Evolutionary conservation across 306 rosid genomes (phyloP).

Genomic region (Corylus americana): DNA sequence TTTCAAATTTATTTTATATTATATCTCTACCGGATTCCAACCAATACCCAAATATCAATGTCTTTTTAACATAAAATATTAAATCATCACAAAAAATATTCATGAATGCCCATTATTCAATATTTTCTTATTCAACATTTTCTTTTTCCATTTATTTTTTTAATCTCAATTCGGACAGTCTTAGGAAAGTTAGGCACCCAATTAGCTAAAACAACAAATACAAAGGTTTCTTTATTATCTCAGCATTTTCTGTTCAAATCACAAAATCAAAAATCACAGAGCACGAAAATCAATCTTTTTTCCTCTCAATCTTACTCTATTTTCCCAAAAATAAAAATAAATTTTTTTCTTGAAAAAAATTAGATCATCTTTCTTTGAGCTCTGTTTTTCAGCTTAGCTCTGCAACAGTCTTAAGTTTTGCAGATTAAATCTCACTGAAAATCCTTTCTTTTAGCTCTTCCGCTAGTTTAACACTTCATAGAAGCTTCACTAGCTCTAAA

Average conservation of each 20-base stretch:
- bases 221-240: slow-evolving; percentile 59
- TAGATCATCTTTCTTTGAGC: slow-evolving; percentile 30
- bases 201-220: slow-evolving; percentile 62
- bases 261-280: slow-evolving; percentile 36
- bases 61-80: slow-evolving; percentile 39
- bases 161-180: slow-evolving; percentile 70
- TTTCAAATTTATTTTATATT: slow-evolving; percentile 51
- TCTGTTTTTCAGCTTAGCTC: slow-evolving; percentile 32
- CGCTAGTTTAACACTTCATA: slow-evolving; percentile 27
- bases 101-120: slow-evolving; percentile 41
- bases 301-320: slow-evolving; percentile 24
- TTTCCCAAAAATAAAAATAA: slow-evolving; percentile 27
- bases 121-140: slow-evolving; percentile 37
- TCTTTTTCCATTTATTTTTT: slow-evolving; percentile 43
- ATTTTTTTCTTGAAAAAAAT: slow-evolving; percentile 21
- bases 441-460: slow-evolving; percentile 22
- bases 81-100: slow-evolving; percentile 36
- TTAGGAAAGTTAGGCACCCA: slow-evolving; percentile 66
- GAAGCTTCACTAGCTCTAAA: slow-evolving; percentile 14
- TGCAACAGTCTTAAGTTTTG: slow-evolving; percentile 20
- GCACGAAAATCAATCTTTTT: slow-evolving; percentile 40
- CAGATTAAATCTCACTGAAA: slow-evolving; percentile 25
- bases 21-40: slow-evolving; percentile 70
- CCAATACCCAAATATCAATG: slow-evolving; percentile 53
- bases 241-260: slow-evolving; percentile 55